Evolutionary conservation across 2,329 filamentous ascomycete species (phyloP).

Genomic region (Pseudophaeomoniella oleicola): DNA sequence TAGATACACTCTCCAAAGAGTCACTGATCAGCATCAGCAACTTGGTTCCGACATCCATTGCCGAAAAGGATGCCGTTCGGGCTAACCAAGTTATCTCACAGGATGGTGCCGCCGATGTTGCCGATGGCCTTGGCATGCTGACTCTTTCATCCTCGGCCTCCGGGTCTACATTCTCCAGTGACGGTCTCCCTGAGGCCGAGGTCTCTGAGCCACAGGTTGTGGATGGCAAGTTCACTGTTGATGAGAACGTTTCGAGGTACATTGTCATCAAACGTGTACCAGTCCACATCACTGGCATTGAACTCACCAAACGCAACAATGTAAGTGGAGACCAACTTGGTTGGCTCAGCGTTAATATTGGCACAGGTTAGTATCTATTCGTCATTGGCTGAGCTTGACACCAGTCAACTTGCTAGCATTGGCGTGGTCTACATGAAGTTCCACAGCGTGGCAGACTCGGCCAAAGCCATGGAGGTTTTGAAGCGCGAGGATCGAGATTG

Average conservation of each 20-base stretch:
- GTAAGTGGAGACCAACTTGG: too few relatives aligned
- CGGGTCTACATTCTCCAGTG: not conserved
- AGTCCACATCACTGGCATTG: not conserved
- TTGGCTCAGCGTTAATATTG: too few relatives aligned
- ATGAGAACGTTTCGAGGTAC: not conserved
- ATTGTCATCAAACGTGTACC: not conserved
- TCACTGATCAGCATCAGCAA: not conserved
- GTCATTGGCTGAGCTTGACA: conserved; percentile 22
- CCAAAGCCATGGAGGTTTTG: conserved; percentile 33
- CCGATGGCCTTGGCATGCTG: not conserved
- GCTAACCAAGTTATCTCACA: not conserved
- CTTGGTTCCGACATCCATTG: not conserved
- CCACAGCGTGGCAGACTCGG: conserved; percentile 46
- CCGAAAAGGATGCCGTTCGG: not conserved
- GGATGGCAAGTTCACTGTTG: not conserved
- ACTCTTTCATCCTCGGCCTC: not conserved
- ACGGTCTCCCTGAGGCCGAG: not conserved
- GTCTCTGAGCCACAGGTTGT: not conserved
- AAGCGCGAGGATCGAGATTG: conserved; percentile 31
- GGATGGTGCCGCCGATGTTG: not conserved
- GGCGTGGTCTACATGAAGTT: conserved; percentile 41
- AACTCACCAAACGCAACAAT: not conserved
- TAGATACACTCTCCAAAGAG: not conserved
- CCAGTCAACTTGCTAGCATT: conserved; percentile 18
- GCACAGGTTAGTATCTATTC: conserved; percentile 13